Conservation (phyloP, 2,329 filamentous ascomycete genomes). For the Alternaria angustiovoidea region DNA sequence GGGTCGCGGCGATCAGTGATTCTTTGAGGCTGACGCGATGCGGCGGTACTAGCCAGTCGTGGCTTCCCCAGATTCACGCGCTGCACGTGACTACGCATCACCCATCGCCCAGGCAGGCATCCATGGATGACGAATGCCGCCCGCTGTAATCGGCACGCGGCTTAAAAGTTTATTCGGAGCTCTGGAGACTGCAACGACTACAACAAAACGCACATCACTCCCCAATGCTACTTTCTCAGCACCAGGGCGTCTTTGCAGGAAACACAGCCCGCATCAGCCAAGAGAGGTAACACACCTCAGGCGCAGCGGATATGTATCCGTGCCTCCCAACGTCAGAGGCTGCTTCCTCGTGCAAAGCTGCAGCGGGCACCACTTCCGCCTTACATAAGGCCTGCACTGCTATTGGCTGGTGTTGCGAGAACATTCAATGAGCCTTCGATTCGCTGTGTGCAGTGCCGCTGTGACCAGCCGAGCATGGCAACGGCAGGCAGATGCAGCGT, state of each 20-base stretch:
- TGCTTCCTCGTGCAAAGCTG: slow-evolving; percentile 1
- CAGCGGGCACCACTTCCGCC: background rate
- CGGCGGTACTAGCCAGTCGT: slow-evolving; percentile 14
- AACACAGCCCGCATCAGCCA: slow-evolving; percentile 8
- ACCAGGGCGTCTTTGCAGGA: background rate
- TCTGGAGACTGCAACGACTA: background rate
- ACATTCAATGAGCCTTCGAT: background rate
- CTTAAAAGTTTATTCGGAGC: background rate
- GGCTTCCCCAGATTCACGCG: slow-evolving; percentile 25
- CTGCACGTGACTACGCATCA: slow-evolving; percentile 22
- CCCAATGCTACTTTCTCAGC: background rate
- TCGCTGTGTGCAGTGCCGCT: slow-evolving; percentile 1
- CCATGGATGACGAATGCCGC: background rate
- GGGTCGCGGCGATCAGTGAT: background rate
- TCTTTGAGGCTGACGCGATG: slow-evolving; percentile 10
- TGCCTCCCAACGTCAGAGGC: slow-evolving; percentile 10
- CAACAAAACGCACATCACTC: background rate
- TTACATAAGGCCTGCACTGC: slow-evolving; percentile 22
- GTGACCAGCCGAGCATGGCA: background rate
- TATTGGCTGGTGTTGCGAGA: slow-evolving; percentile 20
- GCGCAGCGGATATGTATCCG: slow-evolving; percentile 28
- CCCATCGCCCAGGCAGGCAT: background rate
- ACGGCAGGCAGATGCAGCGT: background rate
- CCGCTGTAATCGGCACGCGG: background rate
- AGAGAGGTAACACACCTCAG: slow-evolving; percentile 8